Conservation (phyloP, 73 alveolate genomes). For the Tetrahymena borealis region DNA sequence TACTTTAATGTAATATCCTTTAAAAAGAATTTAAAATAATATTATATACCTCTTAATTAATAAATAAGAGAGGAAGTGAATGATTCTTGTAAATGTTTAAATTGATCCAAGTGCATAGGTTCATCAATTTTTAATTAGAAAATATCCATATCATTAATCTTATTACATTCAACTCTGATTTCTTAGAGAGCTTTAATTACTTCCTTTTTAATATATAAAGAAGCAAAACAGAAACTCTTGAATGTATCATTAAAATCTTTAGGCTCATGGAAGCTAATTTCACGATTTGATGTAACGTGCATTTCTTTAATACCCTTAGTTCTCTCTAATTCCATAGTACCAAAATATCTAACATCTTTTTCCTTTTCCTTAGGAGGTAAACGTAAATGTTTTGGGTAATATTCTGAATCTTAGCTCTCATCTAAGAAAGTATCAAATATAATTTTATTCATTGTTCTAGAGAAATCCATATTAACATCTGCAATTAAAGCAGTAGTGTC, state of each 20-base stretch:
- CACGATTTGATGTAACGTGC: constrained; percentile 28
- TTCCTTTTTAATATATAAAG: constrained; percentile 72
- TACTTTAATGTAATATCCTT: too few species aligned
- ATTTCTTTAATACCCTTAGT: constrained; percentile 32
- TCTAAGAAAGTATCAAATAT: constrained; percentile 84
- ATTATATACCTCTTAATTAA: background rate
- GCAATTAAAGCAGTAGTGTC: constrained; percentile 60
- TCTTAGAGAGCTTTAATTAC: constrained; percentile 69
- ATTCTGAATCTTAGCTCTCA: constrained; percentile 48
- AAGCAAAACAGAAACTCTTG: constrained; percentile 74
- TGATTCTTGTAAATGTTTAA: background rate
- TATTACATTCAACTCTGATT: constrained; percentile 89
- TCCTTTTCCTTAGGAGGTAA: constrained; percentile 51
- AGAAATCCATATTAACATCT: constrained; percentile 81
- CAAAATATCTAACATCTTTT: constrained; percentile 48
- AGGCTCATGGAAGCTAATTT: constrained; percentile 63
- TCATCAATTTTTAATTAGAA: constrained; percentile 71
- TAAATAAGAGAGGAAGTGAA: background rate
- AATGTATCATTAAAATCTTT: constrained; percentile 64
- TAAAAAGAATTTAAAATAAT: too few species aligned
- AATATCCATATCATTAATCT: constrained; percentile 58
- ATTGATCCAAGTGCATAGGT: constrained; percentile 44
- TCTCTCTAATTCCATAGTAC: constrained; percentile 60
- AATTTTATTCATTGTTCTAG: constrained; percentile 94
- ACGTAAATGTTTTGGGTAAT: constrained; percentile 18